These are phyloP conservation scores for Trypanosomatidae sp. DNA, from an alignment of 208 protist species.

Conservation along the genomic window DNA sequence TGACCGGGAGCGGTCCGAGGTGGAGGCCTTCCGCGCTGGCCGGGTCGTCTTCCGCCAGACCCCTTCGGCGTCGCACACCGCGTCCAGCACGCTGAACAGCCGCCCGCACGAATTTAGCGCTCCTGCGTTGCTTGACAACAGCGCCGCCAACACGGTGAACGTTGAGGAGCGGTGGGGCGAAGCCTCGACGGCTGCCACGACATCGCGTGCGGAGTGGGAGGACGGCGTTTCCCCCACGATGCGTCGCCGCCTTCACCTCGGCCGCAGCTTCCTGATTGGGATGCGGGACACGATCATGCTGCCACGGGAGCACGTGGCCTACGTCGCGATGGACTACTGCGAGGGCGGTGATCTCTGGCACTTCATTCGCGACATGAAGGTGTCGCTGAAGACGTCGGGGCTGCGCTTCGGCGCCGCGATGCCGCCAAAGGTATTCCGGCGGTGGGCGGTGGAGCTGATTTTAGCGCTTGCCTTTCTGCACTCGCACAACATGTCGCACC, in stretches of 20 bases:
- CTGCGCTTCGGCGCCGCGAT: too few species aligned
- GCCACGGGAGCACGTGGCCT: slow-evolving; percentile 74
- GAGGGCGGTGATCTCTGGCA: slow-evolving; percentile 95
- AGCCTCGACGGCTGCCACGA: too few species aligned
- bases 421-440: too few species aligned
- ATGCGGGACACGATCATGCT: slow-evolving; percentile 96
- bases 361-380: too few species aligned
- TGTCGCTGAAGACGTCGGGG: too few species aligned
- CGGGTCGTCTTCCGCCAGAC: slow-evolving; percentile 12
- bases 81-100: too few species aligned
- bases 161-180: too few species aligned
- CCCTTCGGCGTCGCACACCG: too few species aligned
- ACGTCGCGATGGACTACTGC: slow-evolving; percentile 96
- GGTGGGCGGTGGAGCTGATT: slow-evolving; percentile 73
- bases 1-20: slow-evolving; percentile 14
- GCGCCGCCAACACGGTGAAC: too few species aligned
- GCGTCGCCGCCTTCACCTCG: slow-evolving; percentile 21
- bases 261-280: slow-evolving; percentile 70
- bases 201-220: too few species aligned
- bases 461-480: slow-evolving; percentile 74
- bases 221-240: slow-evolving; percentile 7
- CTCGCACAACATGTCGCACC: slow-evolving; percentile 53
- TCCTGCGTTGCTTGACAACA: too few species aligned
- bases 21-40: slow-evolving; percentile 17
- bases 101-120: too few species aligned